A percentile compares a stretch with the other conserved stretches of the same genome.
phyloP scores from a whole-genome alignment of 129 eudicot species.

The Silybum marianum region DNA sequence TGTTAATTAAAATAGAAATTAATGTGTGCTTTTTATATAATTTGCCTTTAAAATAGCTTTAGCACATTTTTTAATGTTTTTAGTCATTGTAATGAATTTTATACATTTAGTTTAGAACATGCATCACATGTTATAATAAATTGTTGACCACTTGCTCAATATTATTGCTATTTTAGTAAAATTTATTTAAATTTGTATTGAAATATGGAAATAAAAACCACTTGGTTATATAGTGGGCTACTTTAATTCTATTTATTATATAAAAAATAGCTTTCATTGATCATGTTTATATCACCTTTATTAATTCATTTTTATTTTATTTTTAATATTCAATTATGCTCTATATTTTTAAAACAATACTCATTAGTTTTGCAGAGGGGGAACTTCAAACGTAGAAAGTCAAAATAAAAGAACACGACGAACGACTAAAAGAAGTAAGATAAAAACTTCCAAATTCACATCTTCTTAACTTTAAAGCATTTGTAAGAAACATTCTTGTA shows the following conservation, averaged over 20 bases:
- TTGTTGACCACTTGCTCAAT: background rate
- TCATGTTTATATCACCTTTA: background rate
- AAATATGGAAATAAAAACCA: background rate
- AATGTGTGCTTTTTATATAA: too few species aligned
- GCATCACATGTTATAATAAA: background rate
- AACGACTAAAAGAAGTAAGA: background rate
- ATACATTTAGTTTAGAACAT: too few species aligned
- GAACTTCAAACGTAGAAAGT: too few species aligned
- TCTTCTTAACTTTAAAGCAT: background rate
- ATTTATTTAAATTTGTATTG: background rate
- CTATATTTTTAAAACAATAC: background rate
- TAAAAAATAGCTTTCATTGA: background rate
- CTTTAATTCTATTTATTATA: background rate
- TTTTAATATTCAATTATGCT: background rate
- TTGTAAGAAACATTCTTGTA: too few species aligned
- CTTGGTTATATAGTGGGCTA: background rate
- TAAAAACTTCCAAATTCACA: too few species aligned
- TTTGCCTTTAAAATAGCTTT: background rate
- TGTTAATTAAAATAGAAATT: too few species aligned
- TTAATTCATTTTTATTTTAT: background rate
- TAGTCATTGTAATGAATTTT: background rate
- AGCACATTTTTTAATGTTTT: too few species aligned
- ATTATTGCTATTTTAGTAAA: background rate
- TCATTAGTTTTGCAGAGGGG: background rate
- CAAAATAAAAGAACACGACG: too few species aligned